These are phyloP conservation scores for Stygiomarasmius scandens DNA, from an alignment of 1,284 basidiomycete species.

Conservation along the genomic window DNA sequence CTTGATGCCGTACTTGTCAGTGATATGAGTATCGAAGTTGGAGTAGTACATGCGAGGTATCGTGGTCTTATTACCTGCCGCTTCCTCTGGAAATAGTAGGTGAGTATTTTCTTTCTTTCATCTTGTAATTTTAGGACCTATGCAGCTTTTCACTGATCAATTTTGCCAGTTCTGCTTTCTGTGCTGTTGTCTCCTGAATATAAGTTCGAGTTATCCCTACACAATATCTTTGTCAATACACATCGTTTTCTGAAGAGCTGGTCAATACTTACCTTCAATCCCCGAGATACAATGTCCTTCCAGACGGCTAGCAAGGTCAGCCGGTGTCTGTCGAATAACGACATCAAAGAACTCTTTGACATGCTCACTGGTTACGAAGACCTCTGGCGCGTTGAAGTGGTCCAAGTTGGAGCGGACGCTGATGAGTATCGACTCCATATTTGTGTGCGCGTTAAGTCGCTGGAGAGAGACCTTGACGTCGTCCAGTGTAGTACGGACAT, in stretches of 20 bases:
- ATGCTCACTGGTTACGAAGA: conserved; percentile 7
- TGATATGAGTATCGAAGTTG: conserved; percentile 27
- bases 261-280: conserved; percentile 3
- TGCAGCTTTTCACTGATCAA: conserved; percentile 3
- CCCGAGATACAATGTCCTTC: conserved; percentile 14
- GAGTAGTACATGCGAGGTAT: conserved; percentile 16
- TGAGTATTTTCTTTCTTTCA: neutral
- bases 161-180: conserved; percentile 1
- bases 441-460: conserved; percentile 9
- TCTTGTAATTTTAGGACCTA: neutral
- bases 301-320: conserved; percentile 9
- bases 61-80: conserved; percentile 17
- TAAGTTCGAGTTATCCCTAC: conserved; percentile 2
- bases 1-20: conserved; percentile 20
- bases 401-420: conserved; percentile 7
- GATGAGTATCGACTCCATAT: conserved; percentile 11
- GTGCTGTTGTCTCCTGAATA: neutral
- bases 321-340: conserved; percentile 5
- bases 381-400: conserved; percentile 8
- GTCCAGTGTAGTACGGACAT: conserved; percentile 6
- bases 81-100: neutral
- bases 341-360: conserved; percentile 14
- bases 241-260: too few species aligned
- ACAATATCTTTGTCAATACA: neutral
- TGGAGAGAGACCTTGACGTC: conserved; percentile 5